Percentiles rank a stretch among this genome's conserved stretches.
These are phyloP conservation scores for Hymenoscyphus infarciens DNA, from an alignment of 2,329 filamentous ascomycete species.

Conservation along the genomic window DNA sequence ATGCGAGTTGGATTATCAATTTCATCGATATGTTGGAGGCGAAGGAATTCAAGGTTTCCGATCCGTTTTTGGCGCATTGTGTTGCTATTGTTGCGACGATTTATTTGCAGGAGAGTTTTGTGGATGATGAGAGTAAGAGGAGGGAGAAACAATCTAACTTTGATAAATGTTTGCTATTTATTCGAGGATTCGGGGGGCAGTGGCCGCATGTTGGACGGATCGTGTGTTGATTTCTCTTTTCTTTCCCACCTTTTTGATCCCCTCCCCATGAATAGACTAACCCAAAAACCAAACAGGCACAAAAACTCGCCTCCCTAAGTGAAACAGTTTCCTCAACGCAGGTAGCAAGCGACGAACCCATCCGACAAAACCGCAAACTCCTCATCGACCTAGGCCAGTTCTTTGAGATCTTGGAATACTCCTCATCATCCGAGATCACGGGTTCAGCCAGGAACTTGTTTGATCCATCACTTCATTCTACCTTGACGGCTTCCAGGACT, in stretches of 20 bases:
- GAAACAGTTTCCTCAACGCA: constrained; percentile 44
- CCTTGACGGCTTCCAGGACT: constrained; percentile 26
- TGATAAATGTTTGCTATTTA: constrained; percentile 43
- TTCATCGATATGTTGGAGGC: constrained; percentile 46
- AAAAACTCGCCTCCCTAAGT: constrained; percentile 41
- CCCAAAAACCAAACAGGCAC: constrained; percentile 35
- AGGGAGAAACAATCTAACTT: constrained; percentile 43
- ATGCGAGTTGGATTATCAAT: constrained; percentile 51
- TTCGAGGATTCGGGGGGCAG: constrained; percentile 38
- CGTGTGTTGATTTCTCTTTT: constrained; percentile 33
- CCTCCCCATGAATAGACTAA: too few relatives aligned
- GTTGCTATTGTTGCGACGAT: constrained; percentile 52
- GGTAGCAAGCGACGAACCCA: constrained; percentile 31
- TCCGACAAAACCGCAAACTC: constrained; percentile 35
- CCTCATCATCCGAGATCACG: constrained; percentile 39
- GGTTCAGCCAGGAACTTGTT: constrained; percentile 40
- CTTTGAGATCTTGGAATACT: constrained; percentile 48
- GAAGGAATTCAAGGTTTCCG: constrained; percentile 44
- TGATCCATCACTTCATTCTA: constrained; percentile 39
- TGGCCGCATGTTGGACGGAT: constrained; percentile 46
- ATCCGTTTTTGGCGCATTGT: constrained; percentile 47
- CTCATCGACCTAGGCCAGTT: constrained; percentile 46
- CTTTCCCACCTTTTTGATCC: neutral
- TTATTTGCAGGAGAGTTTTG: constrained; percentile 51
- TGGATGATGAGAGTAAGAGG: constrained; percentile 36